Conservation (phyloP, 768 basidiomycete genomes). For the Mycena rebaudengoi region DNA sequence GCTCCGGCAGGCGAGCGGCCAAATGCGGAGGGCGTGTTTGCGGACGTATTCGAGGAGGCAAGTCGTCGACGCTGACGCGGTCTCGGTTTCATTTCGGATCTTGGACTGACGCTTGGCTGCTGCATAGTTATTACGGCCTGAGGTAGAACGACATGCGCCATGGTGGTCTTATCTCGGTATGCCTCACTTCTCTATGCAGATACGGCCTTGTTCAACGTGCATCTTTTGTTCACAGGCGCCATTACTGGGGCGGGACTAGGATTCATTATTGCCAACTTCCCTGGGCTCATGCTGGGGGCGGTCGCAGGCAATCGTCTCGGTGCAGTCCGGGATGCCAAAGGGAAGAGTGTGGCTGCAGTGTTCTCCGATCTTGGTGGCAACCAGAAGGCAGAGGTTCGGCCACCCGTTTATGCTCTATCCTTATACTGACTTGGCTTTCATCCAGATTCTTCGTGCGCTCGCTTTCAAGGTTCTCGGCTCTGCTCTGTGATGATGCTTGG, state of each 20-base stretch:
- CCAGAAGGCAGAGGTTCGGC: conserved; percentile 87
- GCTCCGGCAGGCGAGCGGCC: conserved; percentile 56
- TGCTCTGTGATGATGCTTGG: conserved; percentile 14
- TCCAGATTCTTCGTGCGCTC: conserved; percentile 25
- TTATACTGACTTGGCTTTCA: neutral
- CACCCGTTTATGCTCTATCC: neutral
- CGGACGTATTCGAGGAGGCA: conserved; percentile 93
- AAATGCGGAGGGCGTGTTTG: conserved; percentile 83
- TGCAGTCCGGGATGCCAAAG: conserved; percentile 92
- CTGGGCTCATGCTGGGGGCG: conserved; percentile 87
- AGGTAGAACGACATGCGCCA: conserved; percentile 74
- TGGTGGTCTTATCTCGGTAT: conserved; percentile 75
- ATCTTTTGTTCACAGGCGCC: too few species aligned
- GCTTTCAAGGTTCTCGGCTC: conserved; percentile 25
- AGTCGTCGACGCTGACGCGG: too few species aligned
- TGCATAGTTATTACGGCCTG: conserved; percentile 76
- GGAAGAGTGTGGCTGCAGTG: conserved; percentile 90
- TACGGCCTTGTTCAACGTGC: too few species aligned
- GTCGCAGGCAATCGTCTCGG: conserved; percentile 91
- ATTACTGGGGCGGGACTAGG: too few species aligned
- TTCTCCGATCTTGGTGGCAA: conserved; percentile 77
- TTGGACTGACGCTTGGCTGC: neutral
- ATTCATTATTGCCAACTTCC: conserved; percentile 78
- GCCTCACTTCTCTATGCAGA: conserved; percentile 40
- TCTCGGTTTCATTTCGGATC: neutral